Percentiles rank a stretch among this genome's conserved stretches.
Evolutionary conservation across 805 yeast species (phyloP).

Genomic region (Pichia heedii): DNA sequence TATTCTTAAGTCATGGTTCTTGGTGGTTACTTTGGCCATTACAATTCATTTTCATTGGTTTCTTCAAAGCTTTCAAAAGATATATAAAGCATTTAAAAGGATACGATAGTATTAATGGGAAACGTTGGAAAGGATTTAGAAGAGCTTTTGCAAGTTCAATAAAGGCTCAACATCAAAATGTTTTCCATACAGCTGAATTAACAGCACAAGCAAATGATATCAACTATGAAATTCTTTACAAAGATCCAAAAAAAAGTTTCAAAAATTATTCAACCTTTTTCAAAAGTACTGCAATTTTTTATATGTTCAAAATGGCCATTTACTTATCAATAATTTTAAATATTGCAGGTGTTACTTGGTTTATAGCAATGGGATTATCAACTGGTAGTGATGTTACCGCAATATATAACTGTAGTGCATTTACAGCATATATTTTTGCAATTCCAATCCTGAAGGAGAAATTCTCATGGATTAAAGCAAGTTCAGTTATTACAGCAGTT

Average conservation of each 20-base stretch:
- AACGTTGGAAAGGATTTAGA: conserved; percentile 26
- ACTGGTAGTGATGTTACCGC: conserved; percentile 85
- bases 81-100: conserved; percentile 14
- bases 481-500: conserved; percentile 64
- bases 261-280: conserved; percentile 27
- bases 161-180: conserved; percentile 34
- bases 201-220: conserved; percentile 22
- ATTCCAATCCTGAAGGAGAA: conserved; percentile 62
- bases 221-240: conserved; percentile 22
- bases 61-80: conserved; percentile 34
- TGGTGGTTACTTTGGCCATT: conserved; percentile 70
- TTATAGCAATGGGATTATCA: conserved; percentile 69
- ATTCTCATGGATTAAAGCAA: conserved; percentile 52
- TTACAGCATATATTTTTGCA: conserved; percentile 79
- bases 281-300: conserved; percentile 37
- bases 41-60: conserved; percentile 45
- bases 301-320: conserved; percentile 36
- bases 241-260: conserved; percentile 24
- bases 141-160: conserved; percentile 29
- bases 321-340: conserved; percentile 51
- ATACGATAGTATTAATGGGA: conserved; percentile 13
- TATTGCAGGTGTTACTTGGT: conserved; percentile 79
- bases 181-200: conserved; percentile 30
- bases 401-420: conserved; percentile 82
- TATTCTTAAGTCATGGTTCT: conserved; percentile 66